Percentiles rank a stretch among this genome's conserved stretches.
These are phyloP conservation scores for Pseudozyma sp. DNA, from an alignment of 1,284 basidiomycete species.

Conservation along the genomic window DNA sequence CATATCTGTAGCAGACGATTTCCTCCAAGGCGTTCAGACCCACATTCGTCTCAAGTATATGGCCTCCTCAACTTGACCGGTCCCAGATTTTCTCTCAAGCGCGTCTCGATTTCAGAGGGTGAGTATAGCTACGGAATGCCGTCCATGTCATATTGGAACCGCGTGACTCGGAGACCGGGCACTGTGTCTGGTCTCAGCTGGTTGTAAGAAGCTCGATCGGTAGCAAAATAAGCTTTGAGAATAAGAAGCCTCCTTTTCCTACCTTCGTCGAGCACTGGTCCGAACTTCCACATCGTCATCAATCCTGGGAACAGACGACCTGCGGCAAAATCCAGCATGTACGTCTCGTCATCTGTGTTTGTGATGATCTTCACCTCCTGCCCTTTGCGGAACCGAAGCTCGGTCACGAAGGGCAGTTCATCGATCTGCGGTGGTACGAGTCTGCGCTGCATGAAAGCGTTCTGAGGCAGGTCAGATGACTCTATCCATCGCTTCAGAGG, in stretches of 20 bases:
- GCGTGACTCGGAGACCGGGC: background rate
- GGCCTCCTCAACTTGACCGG: too few relatives aligned
- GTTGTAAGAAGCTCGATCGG: background rate
- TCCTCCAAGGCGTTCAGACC: too few relatives aligned
- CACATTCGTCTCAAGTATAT: too few relatives aligned
- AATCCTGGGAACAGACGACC: background rate
- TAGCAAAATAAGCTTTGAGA: background rate
- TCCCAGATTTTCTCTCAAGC: too few relatives aligned
- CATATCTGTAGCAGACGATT: too few relatives aligned
- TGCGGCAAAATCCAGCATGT: background rate
- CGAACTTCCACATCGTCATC: constrained; percentile 4
- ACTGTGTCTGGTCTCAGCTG: background rate
- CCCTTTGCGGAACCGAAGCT: background rate
- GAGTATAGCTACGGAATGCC: background rate
- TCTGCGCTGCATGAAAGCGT: background rate
- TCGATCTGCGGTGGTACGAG: constrained; percentile 1
- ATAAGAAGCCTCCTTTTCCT: constrained; percentile 1
- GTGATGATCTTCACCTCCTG: constrained; percentile 1
- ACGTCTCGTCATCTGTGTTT: background rate
- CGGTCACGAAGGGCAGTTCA: background rate
- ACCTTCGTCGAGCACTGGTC: background rate
- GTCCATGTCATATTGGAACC: background rate
- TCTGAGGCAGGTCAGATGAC: background rate
- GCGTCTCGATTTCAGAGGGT: too few relatives aligned
- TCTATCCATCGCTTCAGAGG: background rate